Conservation (phyloP, 169 alveolate genomes). For the Plasmodium coatneyi region DNA sequence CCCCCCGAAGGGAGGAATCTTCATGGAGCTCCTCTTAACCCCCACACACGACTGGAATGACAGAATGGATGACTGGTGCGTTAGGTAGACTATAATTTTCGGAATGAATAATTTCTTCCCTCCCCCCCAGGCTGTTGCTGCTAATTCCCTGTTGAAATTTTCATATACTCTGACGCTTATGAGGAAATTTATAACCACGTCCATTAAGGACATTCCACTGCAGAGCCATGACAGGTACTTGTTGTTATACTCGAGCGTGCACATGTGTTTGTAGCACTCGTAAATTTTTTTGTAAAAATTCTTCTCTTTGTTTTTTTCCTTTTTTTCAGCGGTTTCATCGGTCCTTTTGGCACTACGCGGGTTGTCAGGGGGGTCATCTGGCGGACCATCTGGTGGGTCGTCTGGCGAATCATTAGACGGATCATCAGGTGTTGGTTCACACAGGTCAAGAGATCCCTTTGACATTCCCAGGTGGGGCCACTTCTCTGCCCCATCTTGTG, state of each 20-base stretch:
- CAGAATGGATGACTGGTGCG: slow-evolving; percentile 60
- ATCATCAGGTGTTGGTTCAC: not conserved
- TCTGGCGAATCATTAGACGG: not conserved
- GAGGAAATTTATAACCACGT: slow-evolving; percentile 52
- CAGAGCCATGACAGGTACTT: slow-evolving; percentile 63
- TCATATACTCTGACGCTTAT: slow-evolving; percentile 55
- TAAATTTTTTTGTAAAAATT: slow-evolving; percentile 35
- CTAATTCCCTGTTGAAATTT: not conserved
- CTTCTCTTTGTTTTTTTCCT: slow-evolving; percentile 18
- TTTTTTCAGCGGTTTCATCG: not conserved
- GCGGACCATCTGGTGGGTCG: not conserved
- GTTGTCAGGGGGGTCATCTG: not conserved
- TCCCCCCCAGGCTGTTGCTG: not conserved
- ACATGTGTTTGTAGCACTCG: slow-evolving; percentile 60
- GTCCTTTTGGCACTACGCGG: not conserved
- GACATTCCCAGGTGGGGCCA: not conserved
- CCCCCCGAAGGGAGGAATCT: slow-evolving; percentile 63
- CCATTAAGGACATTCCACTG: slow-evolving; percentile 68
- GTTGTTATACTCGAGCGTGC: slow-evolving; percentile 40
- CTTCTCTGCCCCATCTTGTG: not conserved
- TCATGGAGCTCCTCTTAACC: slow-evolving; percentile 31
- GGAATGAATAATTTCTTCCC: slow-evolving; percentile 29
- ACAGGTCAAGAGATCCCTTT: not conserved
- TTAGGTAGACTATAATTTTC: slow-evolving; percentile 34
- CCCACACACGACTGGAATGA: slow-evolving; percentile 72